Evolutionary conservation across 2,329 filamentous ascomycete genomes (phyloP).

Genomic region (Cryoendolithus antarcticus): DNA sequence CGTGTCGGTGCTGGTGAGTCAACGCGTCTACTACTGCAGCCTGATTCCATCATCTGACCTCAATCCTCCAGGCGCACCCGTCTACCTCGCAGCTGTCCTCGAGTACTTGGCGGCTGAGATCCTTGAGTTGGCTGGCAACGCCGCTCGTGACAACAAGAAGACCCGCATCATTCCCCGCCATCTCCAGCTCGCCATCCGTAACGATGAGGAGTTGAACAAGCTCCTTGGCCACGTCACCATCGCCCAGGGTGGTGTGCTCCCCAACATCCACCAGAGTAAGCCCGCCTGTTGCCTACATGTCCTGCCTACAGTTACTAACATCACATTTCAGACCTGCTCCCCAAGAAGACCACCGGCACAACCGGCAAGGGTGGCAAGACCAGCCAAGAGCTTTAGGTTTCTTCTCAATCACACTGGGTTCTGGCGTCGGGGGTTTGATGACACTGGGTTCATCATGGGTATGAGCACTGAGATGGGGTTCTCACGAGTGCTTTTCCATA

Average conservation of each 20-base stretch:
- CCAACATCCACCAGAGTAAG: constrained; percentile 95
- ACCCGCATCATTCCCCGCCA: constrained; percentile 99
- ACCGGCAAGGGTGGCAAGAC: constrained; percentile 80
- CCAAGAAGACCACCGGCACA: constrained; percentile 74
- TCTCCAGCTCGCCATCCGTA: constrained; percentile 96
- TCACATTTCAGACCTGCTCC: constrained; percentile 65
- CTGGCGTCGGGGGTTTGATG: constrained; percentile 37
- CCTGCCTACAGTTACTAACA: constrained; percentile 26
- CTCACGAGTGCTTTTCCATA: constrained; percentile 4
- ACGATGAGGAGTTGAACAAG: constrained; percentile 99
- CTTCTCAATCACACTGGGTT: constrained; percentile 56
- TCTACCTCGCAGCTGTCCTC: constrained; percentile 93
- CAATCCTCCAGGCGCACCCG: constrained; percentile 56
- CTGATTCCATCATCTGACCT: constrained; percentile 15
- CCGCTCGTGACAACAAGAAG: constrained; percentile 99
- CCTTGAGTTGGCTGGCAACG: constrained; percentile 96
- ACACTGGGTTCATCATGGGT: constrained; percentile 22
- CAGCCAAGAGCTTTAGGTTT: constrained; percentile 89
- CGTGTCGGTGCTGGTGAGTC: constrained; percentile 84
- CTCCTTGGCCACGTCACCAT: constrained; percentile 92
- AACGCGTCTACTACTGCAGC: constrained; percentile 5
- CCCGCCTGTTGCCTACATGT: constrained; percentile 6
- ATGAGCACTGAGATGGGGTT: constrained; percentile 45
- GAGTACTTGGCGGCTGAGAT: constrained; percentile 99
- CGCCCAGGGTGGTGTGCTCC: constrained; percentile 90